A percentile compares a stretch with the other conserved stretches of the same genome.
phyloP scores from a whole-genome alignment of 2,329 filamentous ascomycete genomes.

The Colletotrichum godetiae region DNA sequence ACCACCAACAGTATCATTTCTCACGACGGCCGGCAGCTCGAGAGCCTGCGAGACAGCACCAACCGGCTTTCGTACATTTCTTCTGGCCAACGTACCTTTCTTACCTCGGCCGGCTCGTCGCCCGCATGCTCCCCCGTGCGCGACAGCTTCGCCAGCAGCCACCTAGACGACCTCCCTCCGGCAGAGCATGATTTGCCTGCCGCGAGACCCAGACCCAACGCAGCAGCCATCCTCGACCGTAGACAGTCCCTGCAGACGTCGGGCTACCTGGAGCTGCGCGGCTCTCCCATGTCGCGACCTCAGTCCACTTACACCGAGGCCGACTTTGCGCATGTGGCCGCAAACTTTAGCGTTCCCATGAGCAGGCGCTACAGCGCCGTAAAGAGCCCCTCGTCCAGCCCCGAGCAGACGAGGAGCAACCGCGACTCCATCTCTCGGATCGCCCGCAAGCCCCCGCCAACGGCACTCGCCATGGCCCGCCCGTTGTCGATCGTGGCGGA shows the following conservation, averaged over 20 bases:
- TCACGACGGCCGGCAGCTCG: conserved; percentile 68
- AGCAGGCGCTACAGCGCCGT: conserved; percentile 58
- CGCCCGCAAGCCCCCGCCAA: conserved; percentile 54
- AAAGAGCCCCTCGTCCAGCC: conserved; percentile 41
- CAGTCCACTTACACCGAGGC: conserved; percentile 42
- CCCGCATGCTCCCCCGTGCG: conserved; percentile 66
- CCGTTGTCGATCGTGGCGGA: conserved; percentile 67
- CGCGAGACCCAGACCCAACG: conserved; percentile 61
- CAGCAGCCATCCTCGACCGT: conserved; percentile 61
- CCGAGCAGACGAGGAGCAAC: conserved; percentile 35
- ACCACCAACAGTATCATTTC: conserved; percentile 68
- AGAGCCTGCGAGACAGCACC: conserved; percentile 66
- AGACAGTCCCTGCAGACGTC: conserved; percentile 63
- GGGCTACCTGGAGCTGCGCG: conserved; percentile 54
- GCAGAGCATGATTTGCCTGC: conserved; percentile 36
- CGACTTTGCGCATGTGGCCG: conserved; percentile 43
- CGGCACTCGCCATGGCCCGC: conserved; percentile 59
- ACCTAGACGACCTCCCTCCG: conserved; percentile 34
- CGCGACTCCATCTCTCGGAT: conserved; percentile 41
- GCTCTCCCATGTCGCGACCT: conserved; percentile 40
- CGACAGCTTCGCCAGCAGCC: conserved; percentile 59
- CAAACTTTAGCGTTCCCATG: conserved; percentile 66
- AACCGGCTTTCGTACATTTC: conserved; percentile 71
- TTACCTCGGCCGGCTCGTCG: conserved; percentile 70
- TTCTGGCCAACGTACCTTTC: conserved; percentile 68